A percentile compares a stretch with the other conserved stretches of the same genome.
Conservation (phyloP, 2,329 filamentous ascomycete species). For the Cordyceps sp. region DNA sequence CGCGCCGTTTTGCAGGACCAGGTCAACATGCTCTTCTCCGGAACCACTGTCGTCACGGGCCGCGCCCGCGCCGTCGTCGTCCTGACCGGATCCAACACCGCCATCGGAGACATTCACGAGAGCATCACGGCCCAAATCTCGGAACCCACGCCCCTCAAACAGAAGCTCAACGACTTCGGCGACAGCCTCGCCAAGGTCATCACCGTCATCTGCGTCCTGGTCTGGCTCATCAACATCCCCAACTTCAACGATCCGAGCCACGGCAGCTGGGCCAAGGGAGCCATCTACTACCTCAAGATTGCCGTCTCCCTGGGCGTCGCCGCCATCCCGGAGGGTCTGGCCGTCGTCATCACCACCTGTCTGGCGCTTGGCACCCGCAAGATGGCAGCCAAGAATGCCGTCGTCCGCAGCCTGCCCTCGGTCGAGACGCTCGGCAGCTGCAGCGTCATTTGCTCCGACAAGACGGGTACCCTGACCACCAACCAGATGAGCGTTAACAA, state of each 20-base stretch:
- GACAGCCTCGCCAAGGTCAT: slow-evolving; percentile 96
- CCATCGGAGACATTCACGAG: slow-evolving; percentile 97
- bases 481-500: slow-evolving; percentile 99
- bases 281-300: slow-evolving; percentile 99
- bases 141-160: slow-evolving; percentile 89
- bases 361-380: slow-evolving; percentile 89
- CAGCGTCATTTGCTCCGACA: slow-evolving; percentile 98
- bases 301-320: slow-evolving; percentile 95
- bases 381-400: slow-evolving; percentile 97
- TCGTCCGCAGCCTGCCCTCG: slow-evolving; percentile 88
- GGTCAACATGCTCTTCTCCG: slow-evolving; percentile 94
- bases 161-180: slow-evolving; percentile 97
- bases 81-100: slow-evolving; percentile 75
- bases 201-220: slow-evolving; percentile 85
- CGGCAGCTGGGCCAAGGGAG: slow-evolving; percentile 87
- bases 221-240: slow-evolving; percentile 97
- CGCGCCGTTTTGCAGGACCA: slow-evolving; percentile 95
- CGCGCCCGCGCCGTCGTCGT: slow-evolving; percentile 85
- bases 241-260: slow-evolving; percentile 93
- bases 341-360: slow-evolving; percentile 98
- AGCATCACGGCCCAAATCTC: slow-evolving; percentile 97
- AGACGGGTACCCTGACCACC: slow-evolving; percentile 93
- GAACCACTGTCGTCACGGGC: slow-evolving; percentile 90
- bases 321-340: slow-evolving; percentile 91
- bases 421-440: slow-evolving; percentile 97